Percentiles rank a stretch among this genome's conserved stretches.
phyloP scores from a whole-genome alignment of 495 filamentous ascomycete genomes.

The Rhypophila decipiens region DNA sequence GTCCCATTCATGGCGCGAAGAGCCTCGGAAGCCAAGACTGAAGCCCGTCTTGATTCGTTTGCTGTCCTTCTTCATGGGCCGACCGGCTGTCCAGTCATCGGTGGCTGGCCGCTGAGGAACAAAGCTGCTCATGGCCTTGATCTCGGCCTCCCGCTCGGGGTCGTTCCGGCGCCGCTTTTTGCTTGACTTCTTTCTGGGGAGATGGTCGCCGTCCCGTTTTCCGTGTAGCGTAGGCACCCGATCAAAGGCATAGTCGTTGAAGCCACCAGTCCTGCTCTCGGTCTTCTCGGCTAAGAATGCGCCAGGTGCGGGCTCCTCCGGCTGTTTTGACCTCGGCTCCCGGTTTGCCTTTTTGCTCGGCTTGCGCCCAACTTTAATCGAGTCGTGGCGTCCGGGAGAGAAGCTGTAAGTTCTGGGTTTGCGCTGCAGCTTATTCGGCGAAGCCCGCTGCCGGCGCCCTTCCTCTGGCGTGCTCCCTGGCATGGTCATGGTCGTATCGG shows the following conservation, averaged over 20 bases:
- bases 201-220: conserved; percentile 47
- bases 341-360: conserved; percentile 24
- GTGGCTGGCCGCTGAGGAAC: conserved; percentile 54
- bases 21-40: conserved; percentile 16
- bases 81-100: conserved; percentile 39
- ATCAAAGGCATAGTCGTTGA: conserved; percentile 39
- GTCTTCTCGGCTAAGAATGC: conserved; percentile 22
- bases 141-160: conserved; percentile 73
- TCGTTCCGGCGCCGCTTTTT: conserved; percentile 68
- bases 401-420: conserved; percentile 46
- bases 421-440: conserved; percentile 43
- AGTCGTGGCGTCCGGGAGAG: conserved; percentile 45
- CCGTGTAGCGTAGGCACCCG: conserved; percentile 64
- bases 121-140: conserved; percentile 74
- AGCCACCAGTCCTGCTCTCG: neutral
- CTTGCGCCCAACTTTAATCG: conserved; percentile 29
- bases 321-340: neutral
- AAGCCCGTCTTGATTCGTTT: conserved; percentile 52
- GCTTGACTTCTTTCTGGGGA: conserved; percentile 65
- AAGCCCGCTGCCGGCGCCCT: conserved; percentile 28
- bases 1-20: conserved; percentile 38
- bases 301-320: no score
- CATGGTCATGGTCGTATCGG: conserved; percentile 12
- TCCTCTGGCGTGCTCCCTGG: conserved; percentile 14
- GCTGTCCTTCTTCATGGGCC: conserved; percentile 57